Conservation (phyloP, 331 rosid genomes). For the Quercus lobata region DNA sequence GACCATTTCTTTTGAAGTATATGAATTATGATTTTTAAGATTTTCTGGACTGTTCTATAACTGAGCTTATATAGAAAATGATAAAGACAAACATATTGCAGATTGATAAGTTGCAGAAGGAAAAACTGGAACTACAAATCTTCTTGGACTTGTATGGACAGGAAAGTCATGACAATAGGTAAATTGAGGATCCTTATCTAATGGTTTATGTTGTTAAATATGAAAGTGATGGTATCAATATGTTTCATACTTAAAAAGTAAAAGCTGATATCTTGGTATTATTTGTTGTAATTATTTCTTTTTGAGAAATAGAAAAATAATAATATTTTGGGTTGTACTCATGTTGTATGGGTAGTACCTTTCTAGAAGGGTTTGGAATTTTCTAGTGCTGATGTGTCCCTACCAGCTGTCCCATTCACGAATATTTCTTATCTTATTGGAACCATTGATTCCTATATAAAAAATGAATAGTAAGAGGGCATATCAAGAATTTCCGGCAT, state of each 20-base stretch:
- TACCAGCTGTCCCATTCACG: no score
- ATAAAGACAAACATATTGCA: conserved; percentile 32
- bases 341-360: no score
- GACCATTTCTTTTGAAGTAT: neutral
- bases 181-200: conserved; percentile 14
- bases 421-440: no score
- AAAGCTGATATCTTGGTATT: conserved; percentile 4
- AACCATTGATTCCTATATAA: no score
- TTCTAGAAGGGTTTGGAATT: no score
- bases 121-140: conserved; percentile 60
- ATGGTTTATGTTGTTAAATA: neutral
- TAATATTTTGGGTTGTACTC: no score
- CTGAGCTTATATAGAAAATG: conserved; percentile 20
- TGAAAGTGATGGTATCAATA: neutral
- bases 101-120: conserved; percentile 76
- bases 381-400: no score
- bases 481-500: no score
- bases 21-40: neutral
- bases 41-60: neutral
- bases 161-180: conserved; percentile 80
- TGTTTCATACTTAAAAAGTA: neutral
- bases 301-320: neutral
- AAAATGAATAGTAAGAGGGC: no score
- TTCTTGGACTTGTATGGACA: conserved; percentile 70
- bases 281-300: neutral